Evolutionary conservation across 2,329 filamentous ascomycete genomes (phyloP).

Genomic region (Fusarium citri): DNA sequence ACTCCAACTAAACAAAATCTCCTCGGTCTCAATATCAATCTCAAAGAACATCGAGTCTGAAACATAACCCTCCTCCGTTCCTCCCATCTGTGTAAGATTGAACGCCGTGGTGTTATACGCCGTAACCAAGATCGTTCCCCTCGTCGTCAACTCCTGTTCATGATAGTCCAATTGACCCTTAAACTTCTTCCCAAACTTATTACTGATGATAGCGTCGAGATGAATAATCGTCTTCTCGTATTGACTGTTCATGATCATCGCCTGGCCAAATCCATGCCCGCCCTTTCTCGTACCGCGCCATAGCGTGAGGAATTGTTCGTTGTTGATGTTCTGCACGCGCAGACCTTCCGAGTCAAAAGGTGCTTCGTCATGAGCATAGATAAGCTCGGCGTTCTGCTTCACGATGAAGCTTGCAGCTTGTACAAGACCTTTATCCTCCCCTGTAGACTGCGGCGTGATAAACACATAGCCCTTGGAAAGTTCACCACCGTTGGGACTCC

Average conservation of each 20-base stretch:
- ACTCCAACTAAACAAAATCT: conserved; percentile 57
- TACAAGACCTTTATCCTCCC: conserved; percentile 10
- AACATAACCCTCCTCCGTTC: conserved; percentile 29
- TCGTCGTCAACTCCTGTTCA: conserved; percentile 38
- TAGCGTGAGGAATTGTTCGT: conserved; percentile 47
- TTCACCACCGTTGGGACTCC: conserved; percentile 27
- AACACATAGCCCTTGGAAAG: conserved; percentile 46
- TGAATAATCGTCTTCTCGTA: conserved; percentile 40
- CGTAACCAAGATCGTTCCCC: conserved; percentile 41
- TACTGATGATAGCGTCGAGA: conserved; percentile 19
- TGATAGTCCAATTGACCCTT: conserved; percentile 37
- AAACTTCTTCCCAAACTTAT: conserved; percentile 1
- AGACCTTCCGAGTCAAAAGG: conserved; percentile 35
- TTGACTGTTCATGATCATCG: conserved; percentile 47
- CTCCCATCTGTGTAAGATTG: conserved; percentile 37
- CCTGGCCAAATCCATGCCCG: conserved; percentile 49
- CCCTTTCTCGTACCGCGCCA: conserved; percentile 46
- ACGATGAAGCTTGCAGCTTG: conserved; percentile 40
- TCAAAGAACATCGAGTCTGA: conserved; percentile 55
- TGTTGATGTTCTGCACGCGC: conserved; percentile 46
- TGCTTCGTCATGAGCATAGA: conserved; percentile 44
- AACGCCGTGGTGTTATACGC: conserved; percentile 41
- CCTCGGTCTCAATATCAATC: conserved; percentile 54
- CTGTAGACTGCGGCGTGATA: conserved; percentile 38
- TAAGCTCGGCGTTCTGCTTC: conserved; percentile 46